Conservation (phyloP, 2,329 filamentous ascomycete genomes). For the Dactylonectria macrodidyma region DNA sequence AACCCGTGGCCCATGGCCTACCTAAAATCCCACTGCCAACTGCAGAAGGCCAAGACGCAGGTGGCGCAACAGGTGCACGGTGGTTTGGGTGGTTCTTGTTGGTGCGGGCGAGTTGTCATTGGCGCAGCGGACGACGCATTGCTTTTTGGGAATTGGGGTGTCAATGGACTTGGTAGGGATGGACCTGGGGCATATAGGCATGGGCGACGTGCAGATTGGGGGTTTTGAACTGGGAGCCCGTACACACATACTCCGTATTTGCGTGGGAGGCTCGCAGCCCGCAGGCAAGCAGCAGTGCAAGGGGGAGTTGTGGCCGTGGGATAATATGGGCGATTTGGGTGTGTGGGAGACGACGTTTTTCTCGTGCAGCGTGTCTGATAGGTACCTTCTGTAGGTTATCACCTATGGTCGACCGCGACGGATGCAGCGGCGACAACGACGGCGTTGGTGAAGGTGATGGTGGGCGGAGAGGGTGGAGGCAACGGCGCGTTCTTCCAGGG, state of each 20-base stretch:
- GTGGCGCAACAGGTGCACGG: conserved; percentile 28
- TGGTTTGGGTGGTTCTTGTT: conserved; percentile 28
- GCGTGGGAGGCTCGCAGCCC: conserved; percentile 18
- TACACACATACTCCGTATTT: too few relatives aligned
- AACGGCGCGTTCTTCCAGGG: conserved; percentile 25
- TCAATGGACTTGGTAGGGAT: conserved; percentile 14
- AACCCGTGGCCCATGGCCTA: conserved; percentile 8
- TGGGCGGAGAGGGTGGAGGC: conserved; percentile 6
- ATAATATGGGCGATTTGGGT: neutral
- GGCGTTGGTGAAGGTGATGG: conserved; percentile 6
- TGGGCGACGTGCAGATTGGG: conserved; percentile 2
- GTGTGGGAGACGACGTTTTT: conserved; percentile 13
- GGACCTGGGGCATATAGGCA: conserved; percentile 18
- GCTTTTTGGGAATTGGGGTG: conserved; percentile 25
- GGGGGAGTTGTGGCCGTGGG: neutral
- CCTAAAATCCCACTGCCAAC: conserved; percentile 13
- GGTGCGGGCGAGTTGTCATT: conserved; percentile 19
- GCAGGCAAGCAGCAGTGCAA: conserved; percentile 4
- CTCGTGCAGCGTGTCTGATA: too few relatives aligned
- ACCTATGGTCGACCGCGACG: neutral
- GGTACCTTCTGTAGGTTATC: too few relatives aligned
- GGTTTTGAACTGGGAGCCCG: conserved; percentile 13
- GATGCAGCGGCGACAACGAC: conserved; percentile 22
- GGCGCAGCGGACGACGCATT: conserved; percentile 21
- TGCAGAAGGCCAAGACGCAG: conserved; percentile 22